Base-by-base conservation (phyloP, 2,329 filamentous ascomycete species). In the Phyllosticta citribraziliensis region DNA sequence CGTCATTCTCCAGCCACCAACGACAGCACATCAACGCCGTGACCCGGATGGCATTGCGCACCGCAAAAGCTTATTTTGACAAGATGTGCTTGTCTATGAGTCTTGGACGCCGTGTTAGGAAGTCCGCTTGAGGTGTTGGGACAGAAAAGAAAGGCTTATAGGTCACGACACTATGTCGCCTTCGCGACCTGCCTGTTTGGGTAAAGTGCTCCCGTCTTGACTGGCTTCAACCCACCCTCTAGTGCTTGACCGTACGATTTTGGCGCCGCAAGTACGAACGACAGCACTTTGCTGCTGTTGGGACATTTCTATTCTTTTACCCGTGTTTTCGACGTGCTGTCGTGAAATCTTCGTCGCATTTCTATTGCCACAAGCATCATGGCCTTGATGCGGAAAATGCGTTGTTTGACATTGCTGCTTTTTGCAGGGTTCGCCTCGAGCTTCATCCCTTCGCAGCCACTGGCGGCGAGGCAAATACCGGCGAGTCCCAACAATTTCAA, bases 401-500 rank as follows among this genome's bases (percentile, higher is more conserved):
- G 20, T 9, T 53, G 52, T 25, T n/a, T 53, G 11, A 19, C 20
- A 53, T 25, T 27, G 9, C 52, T 27, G 3, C 19, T 53, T 19
- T 53, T 27, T 12, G 52, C 52, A 8, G 52, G 20, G 17, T 17
- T 27, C 10, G 52, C 19, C 14, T 53, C 52, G 25, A 53, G 20
- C 52, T 27, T 24, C 19, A 53, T 24, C 19, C 52, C 52, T 12
- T 14, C 52, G 14, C 52, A 27, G 12, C 19, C 20, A 14, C 22
- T 12, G 20, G 19, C 19, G 20, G 12, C 14, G 3, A 27, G 25
- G 20, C 52, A 47, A n/a, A 47, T 47, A 47, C 17, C 40, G 6
- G 5, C 17, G 40, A 47, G 40, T 5, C 40, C 40, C 14, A n/a
- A 67, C 2, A 75, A 67, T 40, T 72, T 78, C 35, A 78, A 70